phyloP scores from a whole-genome alignment of 1,284 basidiomycete genomes.

The Jaminaea rosea region DNA sequence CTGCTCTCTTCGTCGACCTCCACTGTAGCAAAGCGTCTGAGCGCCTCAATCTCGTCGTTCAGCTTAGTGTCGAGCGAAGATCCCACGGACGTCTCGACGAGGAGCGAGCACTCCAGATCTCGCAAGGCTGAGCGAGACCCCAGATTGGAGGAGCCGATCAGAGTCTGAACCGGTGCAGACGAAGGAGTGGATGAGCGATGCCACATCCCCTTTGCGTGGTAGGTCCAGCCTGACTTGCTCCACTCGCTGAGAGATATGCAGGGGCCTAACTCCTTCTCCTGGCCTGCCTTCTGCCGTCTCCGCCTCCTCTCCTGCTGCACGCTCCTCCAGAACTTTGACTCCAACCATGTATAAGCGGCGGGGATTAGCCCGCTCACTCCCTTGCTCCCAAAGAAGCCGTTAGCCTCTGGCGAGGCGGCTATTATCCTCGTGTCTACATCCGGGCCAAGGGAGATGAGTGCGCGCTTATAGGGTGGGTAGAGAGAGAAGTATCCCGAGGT shows the following conservation, averaged over 20 bases:
- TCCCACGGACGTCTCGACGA: conserved; percentile 60
- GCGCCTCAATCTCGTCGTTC: conserved; percentile 49
- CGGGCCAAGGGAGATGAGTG: conserved; percentile 21
- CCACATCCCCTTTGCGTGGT: conserved; percentile 95
- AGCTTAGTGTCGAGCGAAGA: conserved; percentile 30
- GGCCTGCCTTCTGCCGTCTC: conserved; percentile 46
- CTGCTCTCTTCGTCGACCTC: conserved; percentile 49
- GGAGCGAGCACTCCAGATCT: conserved; percentile 84
- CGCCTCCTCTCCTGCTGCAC: conserved; percentile 39
- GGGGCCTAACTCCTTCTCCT: background rate
- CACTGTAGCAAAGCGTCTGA: conserved; percentile 49
- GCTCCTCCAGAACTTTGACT: conserved; percentile 69
- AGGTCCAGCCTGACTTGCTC: conserved; percentile 87
- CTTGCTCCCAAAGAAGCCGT: conserved; percentile 83
- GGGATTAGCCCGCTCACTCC: conserved; percentile 88
- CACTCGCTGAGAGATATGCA: conserved; percentile 62
- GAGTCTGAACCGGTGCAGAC: conserved; percentile 51
- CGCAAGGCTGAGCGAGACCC: conserved; percentile 81
- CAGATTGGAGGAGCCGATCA: conserved; percentile 92
- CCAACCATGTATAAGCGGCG: conserved; percentile 83
- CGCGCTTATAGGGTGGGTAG: conserved; percentile 64
- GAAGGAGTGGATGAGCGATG: conserved; percentile 54
- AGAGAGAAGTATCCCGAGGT: conserved; percentile 94
- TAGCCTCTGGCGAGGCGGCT: conserved; percentile 72
- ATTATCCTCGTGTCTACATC: conserved; percentile 59